A percentile compares a stretch with the other conserved stretches of the same genome.
Conservation (phyloP, 2,329 filamentous ascomycete genomes). For the Dothideomycetidae sp. region DNA sequence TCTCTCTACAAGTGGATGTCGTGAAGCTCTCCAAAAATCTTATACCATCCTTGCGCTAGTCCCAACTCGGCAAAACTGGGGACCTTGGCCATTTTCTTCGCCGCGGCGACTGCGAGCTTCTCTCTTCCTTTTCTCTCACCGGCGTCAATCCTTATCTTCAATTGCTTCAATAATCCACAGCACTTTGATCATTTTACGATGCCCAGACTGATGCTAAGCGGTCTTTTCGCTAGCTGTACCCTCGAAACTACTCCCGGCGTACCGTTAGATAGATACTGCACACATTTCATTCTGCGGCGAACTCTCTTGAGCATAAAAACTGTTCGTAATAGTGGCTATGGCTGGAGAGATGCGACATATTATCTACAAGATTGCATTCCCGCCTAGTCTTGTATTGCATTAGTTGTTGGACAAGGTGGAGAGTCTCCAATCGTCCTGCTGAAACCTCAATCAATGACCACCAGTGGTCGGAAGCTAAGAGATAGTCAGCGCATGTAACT, state of each 20-base stretch:
- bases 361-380: too few relatives aligned
- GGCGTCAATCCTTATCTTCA: slow-evolving; percentile 94
- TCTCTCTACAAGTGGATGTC: too few relatives aligned
- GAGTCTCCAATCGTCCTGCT: too few relatives aligned
- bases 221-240: slow-evolving; percentile 98
- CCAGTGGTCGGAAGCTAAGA: slow-evolving; percentile 21
- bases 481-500: slow-evolving; percentile 9
- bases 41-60: slow-evolving; percentile 12
- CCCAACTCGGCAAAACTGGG: slow-evolving; percentile 1
- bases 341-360: too few relatives aligned
- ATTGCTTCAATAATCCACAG: slow-evolving; percentile 51
- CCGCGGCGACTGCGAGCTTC: too few relatives aligned
- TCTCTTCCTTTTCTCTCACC: slow-evolving; percentile 22
- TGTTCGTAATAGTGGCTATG: too few relatives aligned
- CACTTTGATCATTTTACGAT: slow-evolving; percentile 83
- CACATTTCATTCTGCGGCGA: too few relatives aligned
- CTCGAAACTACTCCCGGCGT: slow-evolving; percentile 57
- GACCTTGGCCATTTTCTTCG: too few relatives aligned
- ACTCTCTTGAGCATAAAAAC: too few relatives aligned
- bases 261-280: slow-evolving; percentile 96
- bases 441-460: slow-evolving; percentile 15
- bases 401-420: too few relatives aligned
- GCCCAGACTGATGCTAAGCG: slow-evolving; percentile 69
- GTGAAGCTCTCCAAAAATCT: slow-evolving; percentile 8
- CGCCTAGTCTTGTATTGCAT: too few relatives aligned